A percentile compares a stretch with the other conserved stretches of the same genome.
These are phyloP conservation scores for Magnolia officinalis DNA, from an alignment of 164 flowering plant genomes.

Conservation along the genomic window DNA sequence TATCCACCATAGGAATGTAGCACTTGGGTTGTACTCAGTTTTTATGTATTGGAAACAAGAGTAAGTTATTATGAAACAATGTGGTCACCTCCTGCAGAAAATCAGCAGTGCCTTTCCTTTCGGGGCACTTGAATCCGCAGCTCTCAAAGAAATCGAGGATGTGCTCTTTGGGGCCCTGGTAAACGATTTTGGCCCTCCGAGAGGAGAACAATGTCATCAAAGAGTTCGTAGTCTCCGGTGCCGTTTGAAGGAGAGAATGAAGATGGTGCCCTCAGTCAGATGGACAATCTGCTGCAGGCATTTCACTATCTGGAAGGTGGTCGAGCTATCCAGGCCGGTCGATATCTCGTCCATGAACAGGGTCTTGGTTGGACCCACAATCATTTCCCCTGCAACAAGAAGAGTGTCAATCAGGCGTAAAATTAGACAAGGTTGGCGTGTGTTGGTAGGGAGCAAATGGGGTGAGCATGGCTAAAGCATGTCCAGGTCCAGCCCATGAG, in stretches of 20 bases:
- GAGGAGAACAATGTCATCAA: slow-evolving; percentile 81
- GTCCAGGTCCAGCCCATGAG: too few relatives aligned
- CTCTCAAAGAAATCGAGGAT: slow-evolving; percentile 72
- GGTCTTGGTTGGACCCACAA: slow-evolving; percentile 92
- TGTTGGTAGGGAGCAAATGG: too few relatives aligned
- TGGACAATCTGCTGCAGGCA: slow-evolving; percentile 94
- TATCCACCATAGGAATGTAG: background rate
- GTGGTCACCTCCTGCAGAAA: slow-evolving; percentile 83
- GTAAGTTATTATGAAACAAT: background rate
- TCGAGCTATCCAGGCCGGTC: slow-evolving; percentile 97
- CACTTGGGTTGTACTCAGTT: background rate
- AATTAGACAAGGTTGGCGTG: too few relatives aligned
- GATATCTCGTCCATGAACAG: slow-evolving; percentile 99
- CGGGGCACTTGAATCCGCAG: slow-evolving; percentile 87
- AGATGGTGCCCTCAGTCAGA: slow-evolving; percentile 67
- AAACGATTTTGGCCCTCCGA: slow-evolving; percentile 93
- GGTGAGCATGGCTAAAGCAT: too few relatives aligned
- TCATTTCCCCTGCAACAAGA: slow-evolving; percentile 75
- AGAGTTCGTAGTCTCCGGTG: slow-evolving; percentile 94
- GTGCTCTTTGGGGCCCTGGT: slow-evolving; percentile 83
- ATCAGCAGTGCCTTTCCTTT: slow-evolving; percentile 91
- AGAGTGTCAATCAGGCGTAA: background rate
- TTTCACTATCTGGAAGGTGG: slow-evolving; percentile 91
- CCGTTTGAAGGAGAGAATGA: slow-evolving; percentile 95
- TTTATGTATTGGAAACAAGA: too few relatives aligned